Conservation (phyloP, 192 early-diverging fungal species). For the Phlyctochytrium bullatum region DNA sequence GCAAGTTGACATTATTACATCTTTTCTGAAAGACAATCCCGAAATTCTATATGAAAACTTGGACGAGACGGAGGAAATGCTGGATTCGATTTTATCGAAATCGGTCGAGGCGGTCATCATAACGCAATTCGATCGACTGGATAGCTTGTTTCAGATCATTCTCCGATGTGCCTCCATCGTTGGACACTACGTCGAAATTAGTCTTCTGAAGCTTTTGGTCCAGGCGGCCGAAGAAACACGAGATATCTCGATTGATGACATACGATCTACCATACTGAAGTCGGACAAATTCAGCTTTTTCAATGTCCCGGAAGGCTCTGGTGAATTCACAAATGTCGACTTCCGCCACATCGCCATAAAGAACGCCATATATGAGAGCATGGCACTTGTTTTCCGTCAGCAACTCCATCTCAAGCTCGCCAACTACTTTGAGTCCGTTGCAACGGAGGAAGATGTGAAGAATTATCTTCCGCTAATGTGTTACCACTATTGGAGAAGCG, state of each 20-base stretch:
- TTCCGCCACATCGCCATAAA: background rate
- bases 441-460: too few species aligned
- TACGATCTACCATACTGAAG: background rate
- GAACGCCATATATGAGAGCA: background rate
- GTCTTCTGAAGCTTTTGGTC: background rate
- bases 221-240: background rate
- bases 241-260: background rate
- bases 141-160: background rate
- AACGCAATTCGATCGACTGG: background rate
- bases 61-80: background rate
- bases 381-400: background rate
- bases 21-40: background rate
- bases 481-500: too few species aligned
- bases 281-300: background rate
- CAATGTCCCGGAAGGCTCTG: background rate
- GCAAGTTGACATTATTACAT: background rate
- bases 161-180: background rate
- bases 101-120: background rate
- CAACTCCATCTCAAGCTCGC: background rate
- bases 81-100: slow-evolving; percentile 1
- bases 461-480: too few species aligned
- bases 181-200: background rate
- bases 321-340: background rate
- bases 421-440: background rate
- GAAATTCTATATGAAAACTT: background rate